Evolutionary conservation across 352 stramenopile species (phyloP).

Genomic region (Peronospora farinosa): DNA sequence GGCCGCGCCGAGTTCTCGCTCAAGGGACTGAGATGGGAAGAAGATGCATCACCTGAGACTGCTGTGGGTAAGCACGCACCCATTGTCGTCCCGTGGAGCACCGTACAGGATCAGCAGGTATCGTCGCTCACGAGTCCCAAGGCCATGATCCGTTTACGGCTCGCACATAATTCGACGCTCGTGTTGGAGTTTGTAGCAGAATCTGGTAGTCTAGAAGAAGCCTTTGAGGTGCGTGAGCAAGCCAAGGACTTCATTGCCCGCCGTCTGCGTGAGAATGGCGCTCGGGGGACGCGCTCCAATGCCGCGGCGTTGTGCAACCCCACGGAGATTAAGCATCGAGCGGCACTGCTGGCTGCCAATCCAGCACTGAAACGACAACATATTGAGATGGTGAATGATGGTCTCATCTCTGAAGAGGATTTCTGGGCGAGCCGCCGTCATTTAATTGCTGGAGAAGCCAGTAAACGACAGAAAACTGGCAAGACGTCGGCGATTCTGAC

Average conservation of each 20-base stretch:
- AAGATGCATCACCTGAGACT: constrained; percentile 29
- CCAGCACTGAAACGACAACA: constrained; percentile 79
- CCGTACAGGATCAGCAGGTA: constrained; percentile 75
- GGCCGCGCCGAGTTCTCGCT: constrained; percentile 50
- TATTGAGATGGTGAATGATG: constrained; percentile 84
- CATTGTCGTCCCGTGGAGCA: constrained; percentile 59
- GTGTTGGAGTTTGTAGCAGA: constrained; percentile 63
- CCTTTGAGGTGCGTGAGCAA: constrained; percentile 62
- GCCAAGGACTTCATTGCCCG: constrained; percentile 64
- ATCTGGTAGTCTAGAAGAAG: constrained; percentile 45
- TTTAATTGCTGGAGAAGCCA: constrained; percentile 76
- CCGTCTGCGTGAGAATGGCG: constrained; percentile 41
- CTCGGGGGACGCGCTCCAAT: constrained; percentile 32
- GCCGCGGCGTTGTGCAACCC: constrained; percentile 56
- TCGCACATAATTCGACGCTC: constrained; percentile 55
- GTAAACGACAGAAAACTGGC: constrained; percentile 78
- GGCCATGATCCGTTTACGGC: constrained; percentile 75
- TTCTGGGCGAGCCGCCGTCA: constrained; percentile 82
- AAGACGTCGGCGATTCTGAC: constrained; percentile 83
- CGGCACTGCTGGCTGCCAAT: constrained; percentile 63
- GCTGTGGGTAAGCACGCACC: constrained; percentile 21
- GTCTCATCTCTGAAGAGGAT: constrained; percentile 79
- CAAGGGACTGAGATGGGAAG: constrained; percentile 55
- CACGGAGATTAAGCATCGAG: constrained; percentile 80
- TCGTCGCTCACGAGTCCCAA: constrained; percentile 67